A percentile compares a stretch with the other conserved stretches of the same genome.
phyloP scores from a whole-genome alignment of 2,329 filamentous ascomycete species.

The Xylariaceae sp. region DNA sequence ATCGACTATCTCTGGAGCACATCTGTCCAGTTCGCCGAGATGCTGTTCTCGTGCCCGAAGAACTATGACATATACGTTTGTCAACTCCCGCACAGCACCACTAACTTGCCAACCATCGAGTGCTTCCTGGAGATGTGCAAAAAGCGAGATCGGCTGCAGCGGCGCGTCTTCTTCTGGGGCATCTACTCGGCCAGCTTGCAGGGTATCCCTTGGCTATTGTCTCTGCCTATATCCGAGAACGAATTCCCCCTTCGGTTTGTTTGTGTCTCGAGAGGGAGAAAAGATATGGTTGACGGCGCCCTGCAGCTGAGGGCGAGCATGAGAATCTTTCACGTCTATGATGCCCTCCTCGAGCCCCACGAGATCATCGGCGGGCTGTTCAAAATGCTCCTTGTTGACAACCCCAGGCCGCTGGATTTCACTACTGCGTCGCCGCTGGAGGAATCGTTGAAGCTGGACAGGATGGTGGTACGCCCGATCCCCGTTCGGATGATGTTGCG shows the following conservation, averaged over 20 bases:
- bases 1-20: not conserved
- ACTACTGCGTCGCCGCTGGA: not conserved
- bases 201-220: not conserved
- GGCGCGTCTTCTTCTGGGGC: not conserved
- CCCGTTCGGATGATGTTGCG: not conserved
- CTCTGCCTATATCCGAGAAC: not conserved
- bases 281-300: not conserved
- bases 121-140: not conserved
- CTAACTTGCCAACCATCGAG: not conserved
- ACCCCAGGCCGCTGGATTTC: not conserved
- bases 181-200: conserved; percentile 1
- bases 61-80: not conserved
- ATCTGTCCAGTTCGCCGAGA: not conserved
- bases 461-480: not conserved
- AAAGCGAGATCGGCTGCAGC: not conserved
- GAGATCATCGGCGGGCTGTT: not conserved
- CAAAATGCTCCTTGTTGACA: not conserved
- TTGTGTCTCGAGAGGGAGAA: not conserved
- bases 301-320: too few relatives aligned
- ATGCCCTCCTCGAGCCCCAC: not conserved
- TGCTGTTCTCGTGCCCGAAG: not conserved
- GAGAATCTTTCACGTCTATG: not conserved
- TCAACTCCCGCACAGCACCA: not conserved
- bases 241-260: not conserved
- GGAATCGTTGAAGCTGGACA: not conserved